phyloP scores from a whole-genome alignment of 345 rosid genomes.

The Hypericum perforatum region DNA sequence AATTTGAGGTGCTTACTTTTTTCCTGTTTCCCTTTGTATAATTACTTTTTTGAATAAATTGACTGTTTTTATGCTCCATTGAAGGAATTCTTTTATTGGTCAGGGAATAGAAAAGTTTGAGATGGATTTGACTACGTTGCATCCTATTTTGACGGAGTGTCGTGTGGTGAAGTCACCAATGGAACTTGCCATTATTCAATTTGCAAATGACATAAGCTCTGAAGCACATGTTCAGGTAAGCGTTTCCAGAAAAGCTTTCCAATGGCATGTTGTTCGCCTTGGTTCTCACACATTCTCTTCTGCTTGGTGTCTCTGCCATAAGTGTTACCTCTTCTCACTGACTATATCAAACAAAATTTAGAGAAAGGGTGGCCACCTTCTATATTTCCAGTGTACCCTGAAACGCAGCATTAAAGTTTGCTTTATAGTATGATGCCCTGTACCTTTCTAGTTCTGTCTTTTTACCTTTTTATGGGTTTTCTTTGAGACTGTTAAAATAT shows the following conservation, averaged over 20 bases:
- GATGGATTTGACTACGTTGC: conserved; percentile 58
- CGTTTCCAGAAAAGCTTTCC: background rate
- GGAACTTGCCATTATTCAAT: conserved; percentile 80
- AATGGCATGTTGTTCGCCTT: background rate
- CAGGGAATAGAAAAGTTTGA: conserved; percentile 73
- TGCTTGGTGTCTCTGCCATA: background rate
- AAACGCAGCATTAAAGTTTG: too few species aligned
- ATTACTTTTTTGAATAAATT: background rate
- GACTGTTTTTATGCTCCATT: conserved; percentile 2
- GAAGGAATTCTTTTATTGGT: conserved; percentile 10
- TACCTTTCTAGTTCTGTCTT: too few species aligned
- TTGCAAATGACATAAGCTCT: conserved; percentile 93
- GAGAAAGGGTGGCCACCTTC: too few species aligned
- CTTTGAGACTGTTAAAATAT: too few species aligned
- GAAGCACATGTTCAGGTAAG: conserved; percentile 91
- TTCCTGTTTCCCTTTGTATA: conserved; percentile 7
- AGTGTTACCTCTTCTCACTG: too few species aligned
- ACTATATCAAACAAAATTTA: too few species aligned
- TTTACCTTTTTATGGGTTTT: too few species aligned
- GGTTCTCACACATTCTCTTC: background rate
- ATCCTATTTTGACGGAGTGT: conserved; percentile 89
- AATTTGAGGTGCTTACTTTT: conserved; percentile 49
- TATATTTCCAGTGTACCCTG: too few species aligned
- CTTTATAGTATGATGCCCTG: too few species aligned
- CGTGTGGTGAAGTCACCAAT: conserved; percentile 69